Percentiles rank a stretch among this genome's conserved stretches.
phyloP scores from a whole-genome alignment of 192 early-diverging fungal genomes.

The Backusella circina region DNA sequence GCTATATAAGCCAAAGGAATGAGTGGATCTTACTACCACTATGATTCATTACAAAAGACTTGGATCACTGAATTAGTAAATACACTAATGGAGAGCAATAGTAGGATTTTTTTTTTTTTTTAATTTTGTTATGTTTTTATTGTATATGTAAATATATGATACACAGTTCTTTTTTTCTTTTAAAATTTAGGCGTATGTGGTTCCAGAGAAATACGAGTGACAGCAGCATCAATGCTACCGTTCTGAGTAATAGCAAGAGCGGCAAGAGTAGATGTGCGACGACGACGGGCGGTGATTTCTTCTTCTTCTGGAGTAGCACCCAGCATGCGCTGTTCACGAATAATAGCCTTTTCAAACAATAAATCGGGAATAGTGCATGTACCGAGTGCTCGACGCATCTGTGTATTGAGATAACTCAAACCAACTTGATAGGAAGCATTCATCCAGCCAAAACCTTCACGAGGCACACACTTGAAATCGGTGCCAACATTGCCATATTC shows the following conservation, averaged over 20 bases:
- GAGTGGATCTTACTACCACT: too few relatives aligned
- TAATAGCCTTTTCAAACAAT: conserved; percentile 49
- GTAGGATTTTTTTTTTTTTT: not conserved
- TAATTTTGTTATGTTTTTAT: not conserved
- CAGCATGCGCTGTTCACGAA: not conserved
- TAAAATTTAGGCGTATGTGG: not conserved
- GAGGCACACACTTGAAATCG: conserved; percentile 89
- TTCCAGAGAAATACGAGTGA: conserved; percentile 6
- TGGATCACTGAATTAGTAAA: too few relatives aligned
- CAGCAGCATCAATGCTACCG: conserved; percentile 19
- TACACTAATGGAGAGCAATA: too few relatives aligned
- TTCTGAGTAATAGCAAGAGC: conserved; percentile 19
- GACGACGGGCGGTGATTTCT: not conserved
- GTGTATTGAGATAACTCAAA: conserved; percentile 64
- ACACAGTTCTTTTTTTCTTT: not conserved
- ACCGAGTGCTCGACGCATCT: conserved; percentile 76
- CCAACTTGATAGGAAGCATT: conserved; percentile 89
- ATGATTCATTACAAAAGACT: too few relatives aligned
- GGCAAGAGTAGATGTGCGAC: conserved; percentile 6
- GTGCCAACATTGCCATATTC: conserved; percentile 96
- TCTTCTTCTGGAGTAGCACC: conserved; percentile 15
- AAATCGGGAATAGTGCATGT: conserved; percentile 65
- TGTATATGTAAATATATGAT: not conserved
- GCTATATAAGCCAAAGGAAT: not conserved
- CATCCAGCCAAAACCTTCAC: conserved; percentile 99